Evolutionary conservation across 2,329 filamentous ascomycete species (phyloP), one percentile per base, ranked within the genome.

Genomic region (Bisporella sp.): DNA sequence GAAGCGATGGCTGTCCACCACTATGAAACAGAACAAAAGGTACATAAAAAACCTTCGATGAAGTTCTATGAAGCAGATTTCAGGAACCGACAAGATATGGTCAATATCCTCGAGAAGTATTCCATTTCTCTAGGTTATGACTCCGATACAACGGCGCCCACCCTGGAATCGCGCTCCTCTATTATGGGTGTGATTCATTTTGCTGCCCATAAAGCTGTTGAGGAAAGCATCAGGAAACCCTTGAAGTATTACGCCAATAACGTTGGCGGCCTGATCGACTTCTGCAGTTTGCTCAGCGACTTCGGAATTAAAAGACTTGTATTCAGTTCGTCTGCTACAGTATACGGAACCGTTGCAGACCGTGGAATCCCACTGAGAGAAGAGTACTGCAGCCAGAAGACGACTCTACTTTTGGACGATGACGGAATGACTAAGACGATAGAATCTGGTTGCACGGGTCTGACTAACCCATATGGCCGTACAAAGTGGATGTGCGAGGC

Each of bases 401-500:
- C 70, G 40, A 73, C 78, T 54, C 64, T 64, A 3, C 72, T 71
- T 66, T 40, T 54, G 31, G 69, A 74, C 44, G 63, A 71, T 35
- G 57, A 71, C 11, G 76, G 74, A 5, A 47, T 66, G 2, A 66
- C 73, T 46, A 68, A 66, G 31, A 64, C 64, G 8, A 66, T 71
- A 31, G 62, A 72, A 39, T 70, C 74, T 9, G 78, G 78, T 9
- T 75, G 72, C 32, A 69, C 73, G 12, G 79, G 81, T 7, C 72
- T 85, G 52, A 83, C 80, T 11, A 82, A 79, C 58, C 81, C 82
- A 1, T 85, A 85, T 59, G 82, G 81, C 13, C 73, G 82, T 47
- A 79, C 81, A 2, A 85, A 85, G 64, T 85, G 79, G 71, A 81
- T 85, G 67, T 80, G 78, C 53, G 82, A 85, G 61, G 80, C 80